These are phyloP conservation scores for Sphagnum magellanicum DNA, from an alignment of 228 moss, liverwort and hornwort genomes.

Conservation along the genomic window DNA sequence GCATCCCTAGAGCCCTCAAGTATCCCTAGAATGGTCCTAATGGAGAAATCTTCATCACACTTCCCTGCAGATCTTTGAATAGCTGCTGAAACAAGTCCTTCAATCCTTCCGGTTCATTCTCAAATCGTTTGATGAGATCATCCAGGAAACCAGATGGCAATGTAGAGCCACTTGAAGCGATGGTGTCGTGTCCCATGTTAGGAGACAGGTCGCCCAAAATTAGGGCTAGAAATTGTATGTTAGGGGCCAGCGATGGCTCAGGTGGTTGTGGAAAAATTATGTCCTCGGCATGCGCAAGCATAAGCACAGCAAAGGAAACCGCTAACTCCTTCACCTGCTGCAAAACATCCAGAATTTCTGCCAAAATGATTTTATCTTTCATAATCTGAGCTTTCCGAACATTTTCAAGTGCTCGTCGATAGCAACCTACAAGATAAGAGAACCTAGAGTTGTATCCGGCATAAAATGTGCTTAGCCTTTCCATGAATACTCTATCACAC, in stretches of 20 bases:
- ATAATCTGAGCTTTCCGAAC: conserved; percentile 65
- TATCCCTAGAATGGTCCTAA: conserved; percentile 78
- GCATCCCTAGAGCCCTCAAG: conserved; percentile 62
- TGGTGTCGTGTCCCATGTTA: conserved; percentile 52
- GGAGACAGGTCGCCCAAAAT: conserved; percentile 71
- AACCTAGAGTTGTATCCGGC: conserved; percentile 57
- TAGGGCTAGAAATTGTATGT: conserved; percentile 48
- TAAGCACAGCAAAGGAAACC: conserved; percentile 72
- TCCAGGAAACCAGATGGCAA: conserved; percentile 79
- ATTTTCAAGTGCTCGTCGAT: conserved; percentile 70
- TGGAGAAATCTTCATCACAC: conserved; percentile 65
- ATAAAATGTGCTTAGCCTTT: conserved; percentile 37
- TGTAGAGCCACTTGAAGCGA: conserved; percentile 29
- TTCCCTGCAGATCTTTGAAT: conserved; percentile 64
- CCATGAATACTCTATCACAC: conserved; percentile 92
- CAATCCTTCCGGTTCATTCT: conserved; percentile 69
- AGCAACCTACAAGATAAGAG: conserved; percentile 73
- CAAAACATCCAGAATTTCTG: conserved; percentile 68
- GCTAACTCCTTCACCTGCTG: conserved; percentile 79
- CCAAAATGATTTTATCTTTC: conserved; percentile 77
- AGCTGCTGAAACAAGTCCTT: conserved; percentile 58
- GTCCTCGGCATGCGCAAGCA: conserved; percentile 60
- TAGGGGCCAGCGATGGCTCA: conserved; percentile 22
- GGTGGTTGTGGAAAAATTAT: conserved; percentile 77
- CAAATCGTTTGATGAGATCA: conserved; percentile 72